phyloP scores from a whole-genome alignment of 164 flowering plant genomes.

The Stephania japonica region DNA sequence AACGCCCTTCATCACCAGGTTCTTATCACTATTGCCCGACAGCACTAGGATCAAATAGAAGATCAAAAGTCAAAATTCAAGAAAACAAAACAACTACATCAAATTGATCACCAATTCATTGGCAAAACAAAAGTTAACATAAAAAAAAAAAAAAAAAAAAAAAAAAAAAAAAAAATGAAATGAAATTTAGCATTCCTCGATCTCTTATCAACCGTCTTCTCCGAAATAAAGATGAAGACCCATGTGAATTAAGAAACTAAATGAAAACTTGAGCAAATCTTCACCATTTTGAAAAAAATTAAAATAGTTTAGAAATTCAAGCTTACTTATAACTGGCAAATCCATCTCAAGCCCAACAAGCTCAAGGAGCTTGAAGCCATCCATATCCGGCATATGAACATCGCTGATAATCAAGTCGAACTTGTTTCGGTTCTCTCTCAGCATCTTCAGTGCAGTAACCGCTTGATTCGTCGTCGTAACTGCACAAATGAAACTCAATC shows the following conservation, averaged over 20 bases:
- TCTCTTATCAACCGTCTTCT: background rate
- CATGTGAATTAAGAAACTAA: background rate
- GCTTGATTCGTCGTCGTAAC: conserved; percentile 71
- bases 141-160: too few relatives aligned
- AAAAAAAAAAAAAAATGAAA: too few relatives aligned
- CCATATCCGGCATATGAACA: conserved; percentile 95
- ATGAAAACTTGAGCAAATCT: background rate
- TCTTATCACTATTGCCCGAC: conserved; percentile 63
- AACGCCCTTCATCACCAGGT: conserved; percentile 80
- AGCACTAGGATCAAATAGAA: conserved; percentile 49
- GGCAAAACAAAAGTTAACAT: background rate
- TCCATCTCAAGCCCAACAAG: conserved; percentile 93
- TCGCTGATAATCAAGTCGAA: conserved; percentile 83
- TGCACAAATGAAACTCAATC: conserved; percentile 24
- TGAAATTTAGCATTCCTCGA: background rate
- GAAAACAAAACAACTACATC: background rate
- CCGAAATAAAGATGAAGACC: background rate
- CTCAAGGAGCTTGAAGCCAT: conserved; percentile 89
- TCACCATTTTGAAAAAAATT: background rate
- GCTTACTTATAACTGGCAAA: conserved; percentile 90
- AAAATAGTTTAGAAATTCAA: background rate
- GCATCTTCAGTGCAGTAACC: conserved; percentile 50
- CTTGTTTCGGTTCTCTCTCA: conserved; percentile 59
- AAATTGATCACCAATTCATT: background rate
- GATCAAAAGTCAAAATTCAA: conserved; percentile 4